Percentiles rank a stretch among this genome's conserved stretches.
phyloP scores from a whole-genome alignment of 2,329 filamentous ascomycete species.

The Trichoderma gracile region DNA sequence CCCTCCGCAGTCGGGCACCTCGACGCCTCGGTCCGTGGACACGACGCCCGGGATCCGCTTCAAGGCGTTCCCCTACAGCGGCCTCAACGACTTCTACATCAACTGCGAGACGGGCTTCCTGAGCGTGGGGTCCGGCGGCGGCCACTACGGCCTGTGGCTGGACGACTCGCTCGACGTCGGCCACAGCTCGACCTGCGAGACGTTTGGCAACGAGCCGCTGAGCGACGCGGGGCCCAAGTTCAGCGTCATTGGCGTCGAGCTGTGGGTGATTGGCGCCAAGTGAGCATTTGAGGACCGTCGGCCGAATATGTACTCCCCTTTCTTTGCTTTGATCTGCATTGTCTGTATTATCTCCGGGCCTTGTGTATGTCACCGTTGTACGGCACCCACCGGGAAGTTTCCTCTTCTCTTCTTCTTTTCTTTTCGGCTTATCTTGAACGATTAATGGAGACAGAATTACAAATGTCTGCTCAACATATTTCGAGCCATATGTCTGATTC shows the following conservation, averaged over 20 bases:
- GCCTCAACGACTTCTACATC: slow-evolving; percentile 95
- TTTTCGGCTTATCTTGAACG: too few species aligned
- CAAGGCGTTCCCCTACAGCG: slow-evolving; percentile 95
- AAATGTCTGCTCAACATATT: not conserved
- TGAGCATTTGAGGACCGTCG: not conserved
- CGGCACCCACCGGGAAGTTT: too few species aligned
- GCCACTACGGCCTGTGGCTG: slow-evolving; percentile 91
- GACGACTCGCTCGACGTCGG: slow-evolving; percentile 83
- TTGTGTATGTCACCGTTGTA: not conserved
- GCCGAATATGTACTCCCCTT: too few species aligned
- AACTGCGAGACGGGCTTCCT: slow-evolving; percentile 85
- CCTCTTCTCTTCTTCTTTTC: too few species aligned
- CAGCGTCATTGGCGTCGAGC: slow-evolving; percentile 82
- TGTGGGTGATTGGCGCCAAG: slow-evolving; percentile 79
- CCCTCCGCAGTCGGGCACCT: slow-evolving; percentile 31
- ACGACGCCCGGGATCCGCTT: slow-evolving; percentile 65
- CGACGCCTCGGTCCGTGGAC: slow-evolving; percentile 55
- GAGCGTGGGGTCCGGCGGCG: slow-evolving; percentile 83
- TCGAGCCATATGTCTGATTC: not conserved
- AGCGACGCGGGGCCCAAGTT: slow-evolving; percentile 94
- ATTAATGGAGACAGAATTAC: too few species aligned
- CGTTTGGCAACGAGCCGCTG: slow-evolving; percentile 91
- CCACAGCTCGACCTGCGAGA: slow-evolving; percentile 79
- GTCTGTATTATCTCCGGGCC: not conserved
- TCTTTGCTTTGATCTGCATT: not conserved